A percentile compares a stretch with the other conserved stretches of the same genome.
phyloP scores from a whole-genome alignment of 2,329 filamentous ascomycete genomes.

The Pleurostoma richardsiae region DNA sequence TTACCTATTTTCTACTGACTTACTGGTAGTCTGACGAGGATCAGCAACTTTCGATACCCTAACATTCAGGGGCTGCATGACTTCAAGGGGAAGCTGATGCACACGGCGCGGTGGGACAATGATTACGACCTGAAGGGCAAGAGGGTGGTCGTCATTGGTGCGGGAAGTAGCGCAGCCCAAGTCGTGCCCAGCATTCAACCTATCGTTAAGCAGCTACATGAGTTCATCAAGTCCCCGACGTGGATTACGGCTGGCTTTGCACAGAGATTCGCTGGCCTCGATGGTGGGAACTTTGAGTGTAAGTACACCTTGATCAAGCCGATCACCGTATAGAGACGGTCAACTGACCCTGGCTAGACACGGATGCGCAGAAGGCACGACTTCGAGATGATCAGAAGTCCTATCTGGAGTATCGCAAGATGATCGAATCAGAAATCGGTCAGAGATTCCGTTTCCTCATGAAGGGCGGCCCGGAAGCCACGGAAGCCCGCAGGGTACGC shows the following conservation, averaged over 20 bases:
- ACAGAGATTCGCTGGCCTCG: conserved; percentile 3
- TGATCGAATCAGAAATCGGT: conserved; percentile 5
- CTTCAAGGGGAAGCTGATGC: conserved; percentile 16
- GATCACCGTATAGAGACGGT: background rate
- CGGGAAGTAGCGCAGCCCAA: conserved; percentile 2
- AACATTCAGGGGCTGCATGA: conserved; percentile 13
- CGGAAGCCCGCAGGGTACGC: background rate
- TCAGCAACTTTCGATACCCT: conserved; percentile 12
- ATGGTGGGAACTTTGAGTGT: conserved; percentile 7
- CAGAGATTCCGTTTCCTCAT: conserved; percentile 4
- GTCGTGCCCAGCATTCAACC: conserved; percentile 5
- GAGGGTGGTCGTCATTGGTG: conserved; percentile 5
- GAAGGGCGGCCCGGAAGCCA: conserved; percentile 1
- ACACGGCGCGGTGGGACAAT: conserved; percentile 15
- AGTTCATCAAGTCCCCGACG: conserved; percentile 4
- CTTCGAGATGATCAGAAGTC: background rate
- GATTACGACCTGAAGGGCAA: conserved; percentile 1
- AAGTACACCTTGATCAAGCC: background rate
- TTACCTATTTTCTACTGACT: background rate
- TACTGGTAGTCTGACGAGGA: background rate
- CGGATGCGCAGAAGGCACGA: conserved; percentile 2
- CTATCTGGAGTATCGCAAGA: conserved; percentile 5
- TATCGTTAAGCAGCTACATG: background rate
- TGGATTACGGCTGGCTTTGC: conserved; percentile 7
- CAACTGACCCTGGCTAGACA: background rate